Base-by-base conservation (phyloP, 2,329 filamentous ascomycete genomes). In the Aspergillus bombycis region DNA sequence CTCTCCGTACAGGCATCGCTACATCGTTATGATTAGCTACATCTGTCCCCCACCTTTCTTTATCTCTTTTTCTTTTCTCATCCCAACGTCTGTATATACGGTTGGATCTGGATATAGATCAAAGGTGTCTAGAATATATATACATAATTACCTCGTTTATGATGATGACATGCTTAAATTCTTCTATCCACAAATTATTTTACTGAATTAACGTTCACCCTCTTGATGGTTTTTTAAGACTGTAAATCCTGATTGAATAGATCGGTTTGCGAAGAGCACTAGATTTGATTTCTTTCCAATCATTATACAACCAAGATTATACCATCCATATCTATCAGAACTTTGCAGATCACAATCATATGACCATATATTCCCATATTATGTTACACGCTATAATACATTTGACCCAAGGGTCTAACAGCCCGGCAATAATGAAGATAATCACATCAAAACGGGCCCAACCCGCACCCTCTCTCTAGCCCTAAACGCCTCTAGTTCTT, bases 401-500 rank as follows among this genome's bases (percentile, higher is more conserved):
- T n/a, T n/a, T 41, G 19, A 41, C 38, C 38, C 4, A 6, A 41
- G 19, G 9, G 19, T 41, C 38, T 41, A 41, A n/a, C 19, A 16
- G 14, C 16, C 38, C 38, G 16, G n/a, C 16, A n/a, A 41, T n/a
- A n/a, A 19, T 16, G 7, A 41, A n/a, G 19, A 41, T n/a, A 65
- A 38, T 50, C 46, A 55, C 21, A 36, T 55, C 21, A 55, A 21
- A 4, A 81, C 64, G 34, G 84, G 84, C 6, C 85, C 85, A 54
- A 86, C 82, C 61, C 73, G 75, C 4, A 86, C 79, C 63, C 79
- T 60, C 7, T 57, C 65, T 45, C 68, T 63, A 45, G 57, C 64
- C 57, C 53, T 65, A 52, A 73, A 30, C 52, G 72, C 62, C 32
- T 56, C 63, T 11, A 62, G 10, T 21, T 61, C 59, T 28, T 26